Evolutionary conservation across 1,284 basidiomycete genomes (phyloP).

Genomic region (Bondarzewia mesenterica): DNA sequence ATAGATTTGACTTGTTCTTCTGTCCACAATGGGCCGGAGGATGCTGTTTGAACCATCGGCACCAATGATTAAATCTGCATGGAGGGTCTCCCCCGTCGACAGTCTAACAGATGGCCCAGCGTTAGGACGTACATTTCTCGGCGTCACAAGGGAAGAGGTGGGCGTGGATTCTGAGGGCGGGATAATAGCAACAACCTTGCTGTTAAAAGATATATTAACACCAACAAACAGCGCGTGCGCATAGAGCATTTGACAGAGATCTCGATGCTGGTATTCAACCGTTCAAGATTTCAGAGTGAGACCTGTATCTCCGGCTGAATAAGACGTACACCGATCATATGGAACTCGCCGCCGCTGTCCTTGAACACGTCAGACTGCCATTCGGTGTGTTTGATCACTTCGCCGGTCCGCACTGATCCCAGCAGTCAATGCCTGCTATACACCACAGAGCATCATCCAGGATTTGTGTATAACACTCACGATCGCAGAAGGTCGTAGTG

Average conservation of each 20-base stretch:
- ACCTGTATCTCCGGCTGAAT: no score
- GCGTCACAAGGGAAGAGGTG: not conserved
- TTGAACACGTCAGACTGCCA: not conserved
- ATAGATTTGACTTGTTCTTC: slow-evolving; percentile 20
- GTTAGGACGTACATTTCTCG: no score
- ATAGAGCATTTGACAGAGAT: not conserved
- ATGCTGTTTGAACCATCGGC: slow-evolving; percentile 43
- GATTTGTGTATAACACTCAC: no score
- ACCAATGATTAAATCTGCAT: slow-evolving; percentile 33
- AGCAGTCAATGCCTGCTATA: no score
- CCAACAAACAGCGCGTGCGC: not conserved
- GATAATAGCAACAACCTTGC: not conserved
- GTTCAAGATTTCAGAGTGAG: no score
- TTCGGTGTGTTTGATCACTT: not conserved
- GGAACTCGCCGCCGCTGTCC: not conserved
- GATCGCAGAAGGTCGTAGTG: not conserved
- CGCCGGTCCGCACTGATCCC: not conserved
- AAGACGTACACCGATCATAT: not conserved
- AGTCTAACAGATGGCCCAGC: slow-evolving; percentile 20
- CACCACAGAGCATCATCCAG: no score
- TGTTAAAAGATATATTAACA: not conserved
- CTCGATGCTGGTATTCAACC: no score
- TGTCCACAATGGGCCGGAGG: slow-evolving; percentile 37
- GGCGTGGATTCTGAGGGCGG: not conserved
- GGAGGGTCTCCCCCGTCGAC: slow-evolving; percentile 26